phyloP scores from a whole-genome alignment of 1,284 basidiomycete species.

The Irpex sp. region DNA sequence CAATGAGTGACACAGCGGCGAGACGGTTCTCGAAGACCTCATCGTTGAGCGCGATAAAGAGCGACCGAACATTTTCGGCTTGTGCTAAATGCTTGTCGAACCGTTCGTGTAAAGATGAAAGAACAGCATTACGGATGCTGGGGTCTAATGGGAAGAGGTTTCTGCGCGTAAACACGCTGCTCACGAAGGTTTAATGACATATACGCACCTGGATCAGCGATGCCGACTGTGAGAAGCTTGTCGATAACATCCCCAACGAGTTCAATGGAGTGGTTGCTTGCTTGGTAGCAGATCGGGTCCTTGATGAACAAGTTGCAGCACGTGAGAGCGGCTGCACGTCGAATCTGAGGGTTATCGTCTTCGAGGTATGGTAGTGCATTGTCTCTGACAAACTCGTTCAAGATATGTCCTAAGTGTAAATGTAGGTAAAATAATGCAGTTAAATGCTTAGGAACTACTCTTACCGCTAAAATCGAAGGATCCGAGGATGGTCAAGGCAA shows the following conservation, averaged over 20 bases:
- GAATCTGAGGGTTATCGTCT: conserved; percentile 87
- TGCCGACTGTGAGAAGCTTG: conserved; percentile 94
- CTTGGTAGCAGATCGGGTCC: conserved; percentile 96
- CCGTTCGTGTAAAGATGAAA: conserved; percentile 88
- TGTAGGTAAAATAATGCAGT: not conserved
- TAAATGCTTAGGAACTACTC: conserved; percentile 14
- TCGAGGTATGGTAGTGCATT: conserved; percentile 95
- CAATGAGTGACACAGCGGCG: conserved; percentile 89
- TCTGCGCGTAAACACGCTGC: not conserved
- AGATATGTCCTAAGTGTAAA: conserved; percentile 67
- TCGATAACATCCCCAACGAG: conserved; percentile 98
- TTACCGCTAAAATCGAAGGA: conserved; percentile 92
- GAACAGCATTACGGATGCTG: conserved; percentile 83
- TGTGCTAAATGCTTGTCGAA: conserved; percentile 99
- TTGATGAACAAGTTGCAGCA: conserved; percentile 91
- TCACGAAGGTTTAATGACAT: not conserved
- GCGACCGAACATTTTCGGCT: conserved; percentile 94
- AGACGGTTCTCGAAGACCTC: conserved; percentile 94
- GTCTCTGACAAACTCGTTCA: conserved; percentile 95
- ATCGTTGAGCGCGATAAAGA: conserved; percentile 99
- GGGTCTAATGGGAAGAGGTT: conserved; percentile 51
- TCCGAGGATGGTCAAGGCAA: conserved; percentile 88
- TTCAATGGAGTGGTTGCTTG: conserved; percentile 95
- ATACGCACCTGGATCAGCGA: conserved; percentile 89
- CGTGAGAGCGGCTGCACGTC: conserved; percentile 88